phyloP scores from a whole-genome alignment of 257 asterid genomes.

The Solanum pinnatisectum region DNA sequence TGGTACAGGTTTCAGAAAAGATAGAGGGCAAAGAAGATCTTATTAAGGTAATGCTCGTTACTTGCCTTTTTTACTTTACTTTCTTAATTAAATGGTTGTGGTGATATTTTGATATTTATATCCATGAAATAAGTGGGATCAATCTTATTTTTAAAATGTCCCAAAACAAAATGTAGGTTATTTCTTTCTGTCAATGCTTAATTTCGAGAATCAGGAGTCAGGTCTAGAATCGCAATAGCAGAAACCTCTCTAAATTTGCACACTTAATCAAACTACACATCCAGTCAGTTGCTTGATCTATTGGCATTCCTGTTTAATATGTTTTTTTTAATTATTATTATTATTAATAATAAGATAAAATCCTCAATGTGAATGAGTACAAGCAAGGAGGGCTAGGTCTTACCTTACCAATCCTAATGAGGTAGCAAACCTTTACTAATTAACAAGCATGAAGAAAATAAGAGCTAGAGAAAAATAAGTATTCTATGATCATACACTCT shows the following conservation, averaged over 20 bases:
- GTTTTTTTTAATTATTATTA: too few relatives aligned
- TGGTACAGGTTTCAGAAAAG: conserved; percentile 30
- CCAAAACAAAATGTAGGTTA: not conserved
- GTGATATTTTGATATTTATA: not conserved
- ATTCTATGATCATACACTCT: too few relatives aligned
- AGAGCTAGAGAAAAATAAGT: too few relatives aligned
- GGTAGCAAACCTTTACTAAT: too few relatives aligned
- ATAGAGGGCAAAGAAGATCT: conserved; percentile 21
- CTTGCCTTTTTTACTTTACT: not conserved
- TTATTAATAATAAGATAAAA: too few relatives aligned
- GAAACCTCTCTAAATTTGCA: not conserved
- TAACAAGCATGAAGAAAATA: too few relatives aligned
- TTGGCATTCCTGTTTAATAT: not conserved
- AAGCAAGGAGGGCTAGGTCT: accelerated
- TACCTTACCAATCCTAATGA: too few relatives aligned
- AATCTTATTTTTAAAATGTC: not conserved
- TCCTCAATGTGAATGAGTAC: too few relatives aligned
- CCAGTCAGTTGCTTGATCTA: not conserved
- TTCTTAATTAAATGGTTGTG: not conserved
- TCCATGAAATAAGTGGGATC: not conserved
- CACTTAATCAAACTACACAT: not conserved
- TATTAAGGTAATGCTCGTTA: conserved; percentile 25
- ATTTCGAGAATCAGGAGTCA: not conserved
- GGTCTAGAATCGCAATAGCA: not conserved
- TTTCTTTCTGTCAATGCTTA: not conserved